Conservation (phyloP, 495 filamentous ascomycete species). For the Talaromyces ruber region DNA sequence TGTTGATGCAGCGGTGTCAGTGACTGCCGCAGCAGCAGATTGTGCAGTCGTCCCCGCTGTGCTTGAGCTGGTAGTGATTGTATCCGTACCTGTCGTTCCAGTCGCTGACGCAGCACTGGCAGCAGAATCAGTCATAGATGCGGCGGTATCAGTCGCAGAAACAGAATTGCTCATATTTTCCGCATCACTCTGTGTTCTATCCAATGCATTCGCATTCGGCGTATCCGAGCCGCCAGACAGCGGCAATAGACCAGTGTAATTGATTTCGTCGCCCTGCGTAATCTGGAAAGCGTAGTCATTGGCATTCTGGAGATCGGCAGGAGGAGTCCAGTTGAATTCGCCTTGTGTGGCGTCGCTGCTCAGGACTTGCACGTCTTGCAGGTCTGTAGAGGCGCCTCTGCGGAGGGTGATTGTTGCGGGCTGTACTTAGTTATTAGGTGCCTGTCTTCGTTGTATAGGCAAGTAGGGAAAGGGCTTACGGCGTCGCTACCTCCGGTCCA, state of each 20-base stretch:
- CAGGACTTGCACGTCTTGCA: conserved; percentile 31
- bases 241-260: conserved; percentile 37
- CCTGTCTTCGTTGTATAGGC: not conserved
- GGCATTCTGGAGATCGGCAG: conserved; percentile 23
- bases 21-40: not conserved
- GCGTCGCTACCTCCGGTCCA: conserved; percentile 31
- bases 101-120: not conserved
- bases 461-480: conserved; percentile 14
- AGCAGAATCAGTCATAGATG: conserved; percentile 1
- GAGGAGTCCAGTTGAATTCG: conserved; percentile 34
- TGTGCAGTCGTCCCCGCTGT: not conserved
- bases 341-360: conserved; percentile 25
- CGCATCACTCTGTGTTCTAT: not conserved
- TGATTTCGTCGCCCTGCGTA: conserved; percentile 27
- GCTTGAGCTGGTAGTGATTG: not conserved
- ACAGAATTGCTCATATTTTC: conserved; percentile 2
- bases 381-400: conserved; percentile 27
- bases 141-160: conserved; percentile 7
- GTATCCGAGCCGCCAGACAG: conserved; percentile 14
- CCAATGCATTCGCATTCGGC: not conserved
- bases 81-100: conserved; percentile 6
- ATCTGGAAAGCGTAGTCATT: conserved; percentile 40
- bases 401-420: conserved; percentile 36
- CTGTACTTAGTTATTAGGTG: conserved; percentile 11
- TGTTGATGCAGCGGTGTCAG: conserved; percentile 10